Base-by-base conservation (phyloP, 2,329 filamentous ascomycete genomes). In the Hypoxylon sp. region DNA sequence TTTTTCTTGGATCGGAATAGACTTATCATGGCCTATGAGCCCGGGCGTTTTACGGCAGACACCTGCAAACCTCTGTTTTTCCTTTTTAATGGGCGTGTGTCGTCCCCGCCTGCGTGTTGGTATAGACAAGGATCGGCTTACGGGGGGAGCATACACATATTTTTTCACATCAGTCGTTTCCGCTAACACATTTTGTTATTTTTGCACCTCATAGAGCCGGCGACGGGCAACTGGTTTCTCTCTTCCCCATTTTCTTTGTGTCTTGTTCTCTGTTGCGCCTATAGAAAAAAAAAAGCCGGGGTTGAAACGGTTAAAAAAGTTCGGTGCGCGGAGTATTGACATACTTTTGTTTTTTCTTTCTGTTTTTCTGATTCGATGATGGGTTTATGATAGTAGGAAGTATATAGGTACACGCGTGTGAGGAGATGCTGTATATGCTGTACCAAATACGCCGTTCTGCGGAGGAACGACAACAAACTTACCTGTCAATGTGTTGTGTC, bases 141-240 rank as follows among this genome's bases (percentile, higher is more conserved):
- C 48, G 32, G 48, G 19, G 46, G 59, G 19, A 19, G 34, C 36
- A 49, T n/a, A 7, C 28, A 30, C 25, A 6, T 6, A 30, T 14
- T 46, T 32, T 62, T 63, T 51, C 60, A 32, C 36, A 51, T 36
- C 67, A 67, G 62, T 72, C 65, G 65, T 63, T 68, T 63, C 67
- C 56, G 69, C 62, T 45, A 53, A 69, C 10, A 23, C n/a, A 9
- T 13, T 43, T 46, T 56, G 25, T 14, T 30, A 5, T 23, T 30
- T 25, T 9, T 32, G 28, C 28, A 36, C 17, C 17, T 25, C 41
- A 53, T 66, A 70, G 65, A 70, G 55, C 60, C 65, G 61, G 52
- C 60, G 62, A 70, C 65, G 63, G 68, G 66, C 68, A 66, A 69
- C 66, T 65, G 59, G 36, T 21, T 13, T 30, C 17, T 48, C 32